phyloP scores from a whole-genome alignment of 331 rosid species.

The Cucumis variabilis region DNA sequence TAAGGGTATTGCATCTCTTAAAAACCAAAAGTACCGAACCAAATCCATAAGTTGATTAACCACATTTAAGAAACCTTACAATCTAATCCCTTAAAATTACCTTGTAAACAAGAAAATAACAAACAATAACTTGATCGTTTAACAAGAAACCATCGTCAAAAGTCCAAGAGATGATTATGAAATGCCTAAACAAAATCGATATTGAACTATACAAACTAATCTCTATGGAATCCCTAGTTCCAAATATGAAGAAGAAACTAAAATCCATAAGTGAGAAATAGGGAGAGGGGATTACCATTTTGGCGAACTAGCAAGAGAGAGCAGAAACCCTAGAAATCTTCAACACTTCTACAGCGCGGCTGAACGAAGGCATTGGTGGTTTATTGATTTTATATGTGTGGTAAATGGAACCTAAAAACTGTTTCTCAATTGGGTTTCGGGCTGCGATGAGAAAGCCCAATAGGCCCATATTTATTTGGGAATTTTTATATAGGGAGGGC shows the following conservation, averaged over 20 bases:
- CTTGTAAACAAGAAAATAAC: neutral
- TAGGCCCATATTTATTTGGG: conserved; percentile 7
- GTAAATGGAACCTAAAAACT: conserved; percentile 6
- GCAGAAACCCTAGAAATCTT: conserved; percentile 24
- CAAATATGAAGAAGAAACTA: neutral
- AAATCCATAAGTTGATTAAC: neutral
- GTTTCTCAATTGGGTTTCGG: neutral
- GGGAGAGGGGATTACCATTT: neutral
- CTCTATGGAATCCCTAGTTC: too few relatives aligned
- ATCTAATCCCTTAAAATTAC: neutral
- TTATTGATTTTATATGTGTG: neutral
- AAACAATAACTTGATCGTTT: neutral
- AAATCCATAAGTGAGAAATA: too few relatives aligned
- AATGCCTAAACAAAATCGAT: neutral
- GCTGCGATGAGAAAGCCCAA: neutral
- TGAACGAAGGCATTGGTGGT: neutral
- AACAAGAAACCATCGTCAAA: neutral
- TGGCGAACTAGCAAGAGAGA: neutral
- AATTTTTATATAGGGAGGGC: too few relatives aligned
- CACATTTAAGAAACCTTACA: neutral
- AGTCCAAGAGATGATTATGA: neutral
- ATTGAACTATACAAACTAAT: neutral
- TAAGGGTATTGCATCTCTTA: neutral
- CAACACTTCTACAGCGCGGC: conserved; percentile 2
- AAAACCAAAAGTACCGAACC: neutral